Percentiles rank a stretch among this genome's conserved stretches.
phyloP scores from a whole-genome alignment of 2,329 filamentous ascomycete genomes.

The Neurospora sp. region DNA sequence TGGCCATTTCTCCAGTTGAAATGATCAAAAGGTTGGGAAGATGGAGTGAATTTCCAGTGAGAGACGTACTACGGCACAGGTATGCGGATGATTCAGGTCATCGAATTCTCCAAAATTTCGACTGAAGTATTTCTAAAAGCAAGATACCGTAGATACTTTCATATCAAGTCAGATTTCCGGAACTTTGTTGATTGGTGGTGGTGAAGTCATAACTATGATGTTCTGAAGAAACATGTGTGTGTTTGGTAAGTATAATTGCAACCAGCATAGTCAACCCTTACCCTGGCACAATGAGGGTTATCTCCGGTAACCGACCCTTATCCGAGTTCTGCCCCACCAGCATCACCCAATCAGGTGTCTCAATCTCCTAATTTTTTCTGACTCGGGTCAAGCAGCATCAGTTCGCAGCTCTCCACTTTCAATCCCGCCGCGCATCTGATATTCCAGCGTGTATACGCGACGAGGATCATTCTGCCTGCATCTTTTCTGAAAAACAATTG shows the following conservation, averaged over 20 bases:
- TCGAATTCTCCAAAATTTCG: neutral
- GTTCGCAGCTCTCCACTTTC: neutral
- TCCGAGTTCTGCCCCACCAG: neutral
- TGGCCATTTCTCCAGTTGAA: neutral
- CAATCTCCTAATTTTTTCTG: constrained; percentile 2
- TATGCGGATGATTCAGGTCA: neutral
- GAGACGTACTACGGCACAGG: neutral
- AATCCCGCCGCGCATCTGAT: neutral
- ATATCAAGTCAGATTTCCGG: neutral
- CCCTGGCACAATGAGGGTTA: neutral
- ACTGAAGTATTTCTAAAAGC: neutral
- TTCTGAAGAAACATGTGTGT: neutral
- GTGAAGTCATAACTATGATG: neutral
- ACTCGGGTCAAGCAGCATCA: neutral
- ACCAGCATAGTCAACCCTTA: neutral
- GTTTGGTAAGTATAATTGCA: neutral
- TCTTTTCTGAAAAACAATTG: constrained; percentile 4
- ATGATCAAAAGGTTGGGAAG: neutral
- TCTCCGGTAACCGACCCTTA: neutral
- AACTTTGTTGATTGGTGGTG: neutral
- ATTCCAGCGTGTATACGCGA: neutral
- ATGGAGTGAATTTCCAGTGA: neutral
- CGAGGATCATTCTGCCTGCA: constrained; percentile 1
- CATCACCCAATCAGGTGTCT: constrained; percentile 12
- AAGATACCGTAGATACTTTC: neutral